phyloP scores from a whole-genome alignment of 2,329 filamentous ascomycete species.

The Neoarthrinium moseri region DNA sequence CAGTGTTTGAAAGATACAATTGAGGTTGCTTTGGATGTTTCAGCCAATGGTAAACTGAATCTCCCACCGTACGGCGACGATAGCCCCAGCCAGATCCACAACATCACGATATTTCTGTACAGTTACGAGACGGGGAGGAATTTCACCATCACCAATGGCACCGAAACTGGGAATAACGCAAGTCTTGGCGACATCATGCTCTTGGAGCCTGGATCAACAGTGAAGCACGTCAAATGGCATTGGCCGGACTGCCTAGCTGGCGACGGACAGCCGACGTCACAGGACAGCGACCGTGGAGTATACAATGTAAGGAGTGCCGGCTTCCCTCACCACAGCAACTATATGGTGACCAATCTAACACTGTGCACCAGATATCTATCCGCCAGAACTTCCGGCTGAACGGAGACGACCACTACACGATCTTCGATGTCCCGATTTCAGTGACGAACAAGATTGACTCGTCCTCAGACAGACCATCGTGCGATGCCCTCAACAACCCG shows the following conservation, averaged over 20 bases:
- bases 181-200: slow-evolving; percentile 62
- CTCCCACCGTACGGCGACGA: slow-evolving; percentile 54
- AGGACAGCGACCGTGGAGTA: slow-evolving; percentile 52
- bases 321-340: neutral
- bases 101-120: slow-evolving; percentile 66
- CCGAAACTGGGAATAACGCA: slow-evolving; percentile 46
- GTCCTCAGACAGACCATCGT: slow-evolving; percentile 40
- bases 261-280: slow-evolving; percentile 45
- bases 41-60: slow-evolving; percentile 62
- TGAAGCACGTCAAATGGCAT: slow-evolving; percentile 71
- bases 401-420: slow-evolving; percentile 62
- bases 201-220: slow-evolving; percentile 65
- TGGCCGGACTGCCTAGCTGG: slow-evolving; percentile 71
- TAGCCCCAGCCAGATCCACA: slow-evolving; percentile 56
- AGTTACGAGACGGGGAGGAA: slow-evolving; percentile 63
- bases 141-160: slow-evolving; percentile 67
- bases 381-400: slow-evolving; percentile 70
- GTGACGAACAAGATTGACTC: slow-evolving; percentile 63
- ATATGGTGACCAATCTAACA: slow-evolving; percentile 2
- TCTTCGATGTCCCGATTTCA: slow-evolving; percentile 68
- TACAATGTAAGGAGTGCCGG: slow-evolving; percentile 54
- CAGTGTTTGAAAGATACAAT: slow-evolving; percentile 43
- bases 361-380: slow-evolving; percentile 59
- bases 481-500: slow-evolving; percentile 51
- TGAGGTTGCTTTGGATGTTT: slow-evolving; percentile 66